Percentiles rank a stretch among this genome's conserved stretches.
Conservation (phyloP, 352 stramenopile species). For the Blastocystis sp. region DNA sequence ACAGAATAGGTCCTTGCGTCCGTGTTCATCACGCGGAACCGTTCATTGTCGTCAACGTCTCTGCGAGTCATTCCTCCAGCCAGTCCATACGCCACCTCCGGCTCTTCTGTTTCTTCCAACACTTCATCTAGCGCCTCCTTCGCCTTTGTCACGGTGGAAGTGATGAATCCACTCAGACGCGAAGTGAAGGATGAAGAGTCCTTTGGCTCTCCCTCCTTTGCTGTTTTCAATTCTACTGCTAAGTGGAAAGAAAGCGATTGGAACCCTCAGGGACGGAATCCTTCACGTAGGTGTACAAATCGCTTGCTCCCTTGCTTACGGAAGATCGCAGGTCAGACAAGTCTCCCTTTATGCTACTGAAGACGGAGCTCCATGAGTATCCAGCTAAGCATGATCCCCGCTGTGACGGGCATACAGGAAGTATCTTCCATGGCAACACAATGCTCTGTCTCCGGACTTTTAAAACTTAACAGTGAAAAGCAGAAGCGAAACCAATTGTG, state of each 20-base stretch:
- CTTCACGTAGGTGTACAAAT: background rate
- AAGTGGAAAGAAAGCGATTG: too few species aligned
- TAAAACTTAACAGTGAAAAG: background rate
- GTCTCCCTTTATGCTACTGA: constrained; percentile 15
- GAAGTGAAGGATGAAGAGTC: background rate
- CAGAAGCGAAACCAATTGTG: constrained; percentile 9
- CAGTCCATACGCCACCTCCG: background rate
- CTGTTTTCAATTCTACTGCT: background rate
- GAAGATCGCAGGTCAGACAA: background rate
- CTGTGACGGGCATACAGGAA: too few species aligned
- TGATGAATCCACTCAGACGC: background rate
- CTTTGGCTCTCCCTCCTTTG: background rate
- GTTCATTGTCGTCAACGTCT: constrained; percentile 9
- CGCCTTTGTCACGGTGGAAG: background rate
- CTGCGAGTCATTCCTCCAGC: background rate
- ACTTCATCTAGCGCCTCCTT: background rate
- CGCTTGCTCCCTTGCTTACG: constrained; percentile 24
- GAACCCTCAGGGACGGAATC: background rate
- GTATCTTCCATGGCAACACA: background rate
- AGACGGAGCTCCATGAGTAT: constrained; percentile 4
- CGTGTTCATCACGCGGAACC: constrained; percentile 10
- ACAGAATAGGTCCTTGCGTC: background rate
- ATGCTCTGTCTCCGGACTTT: background rate
- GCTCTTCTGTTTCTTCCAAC: background rate
- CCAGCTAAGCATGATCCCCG: background rate